Conservation (phyloP, 306 rosid species). For the Cucumis hystrix region DNA sequence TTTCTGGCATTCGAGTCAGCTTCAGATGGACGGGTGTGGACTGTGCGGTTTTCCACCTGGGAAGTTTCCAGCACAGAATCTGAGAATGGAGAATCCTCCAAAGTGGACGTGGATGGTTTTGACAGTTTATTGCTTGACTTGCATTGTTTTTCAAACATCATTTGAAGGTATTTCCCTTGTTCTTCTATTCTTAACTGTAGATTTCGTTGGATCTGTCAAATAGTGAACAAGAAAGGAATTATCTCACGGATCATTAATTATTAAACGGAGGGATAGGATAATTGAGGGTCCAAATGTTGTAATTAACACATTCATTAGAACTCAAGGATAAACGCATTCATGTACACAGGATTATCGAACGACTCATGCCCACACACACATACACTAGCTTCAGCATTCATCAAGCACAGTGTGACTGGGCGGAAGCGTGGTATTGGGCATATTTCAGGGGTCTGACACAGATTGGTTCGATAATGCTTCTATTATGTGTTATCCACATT, state of each 20-base stretch:
- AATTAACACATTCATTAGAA: not conserved
- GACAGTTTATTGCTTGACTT: constrained; percentile 24
- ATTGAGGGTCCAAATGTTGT: not conserved
- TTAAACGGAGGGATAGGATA: not conserved
- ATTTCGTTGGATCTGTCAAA: constrained; percentile 72
- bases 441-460: no score
- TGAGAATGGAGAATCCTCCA: constrained; percentile 27
- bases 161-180: constrained; percentile 87
- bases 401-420: not conserved
- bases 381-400: not conserved
- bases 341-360: not conserved
- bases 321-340: not conserved
- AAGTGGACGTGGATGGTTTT: constrained; percentile 20
- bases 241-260: not conserved
- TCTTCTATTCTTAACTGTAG: constrained; percentile 96
- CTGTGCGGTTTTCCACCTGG: constrained; percentile 18
- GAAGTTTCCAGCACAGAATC: constrained; percentile 32
- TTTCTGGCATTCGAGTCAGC: constrained; percentile 18
- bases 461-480: no score
- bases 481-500: not conserved
- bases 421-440: no score
- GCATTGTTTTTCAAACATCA: constrained; percentile 90
- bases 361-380: not conserved
- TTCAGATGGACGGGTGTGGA: constrained; percentile 21
- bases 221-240: not conserved